Base-by-base conservation (phyloP, 2,329 filamentous ascomycete species). In the Penicillium glabrum region DNA sequence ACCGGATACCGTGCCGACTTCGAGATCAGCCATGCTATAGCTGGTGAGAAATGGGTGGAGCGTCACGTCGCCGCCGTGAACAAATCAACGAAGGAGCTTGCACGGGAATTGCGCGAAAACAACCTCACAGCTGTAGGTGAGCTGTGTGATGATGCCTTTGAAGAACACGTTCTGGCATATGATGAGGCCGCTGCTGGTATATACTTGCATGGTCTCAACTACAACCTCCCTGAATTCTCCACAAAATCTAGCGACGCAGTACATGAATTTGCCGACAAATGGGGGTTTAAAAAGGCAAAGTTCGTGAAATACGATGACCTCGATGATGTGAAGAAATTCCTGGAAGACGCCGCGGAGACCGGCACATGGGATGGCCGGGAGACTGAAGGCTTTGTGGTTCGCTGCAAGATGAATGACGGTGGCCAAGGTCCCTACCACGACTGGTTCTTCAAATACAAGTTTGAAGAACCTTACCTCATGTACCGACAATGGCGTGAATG, bases 401-500 rank as follows among this genome's bases (percentile, higher is more conserved):
- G 95, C 54, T 98, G 95, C 83, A 90, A 86, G 78, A 86, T 80
- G 80, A 80, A 70, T 52, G 68, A 76, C 47, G 78, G 79, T 0
- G 77, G 75, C 1, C 71, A 73, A 14, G 74, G 73, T 2, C 83
- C 84, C 0, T 95, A 87, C 72, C 78, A 84, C n/a, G 93, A 99
- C 73, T 99, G 95, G 95, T 99, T 99, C 77, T 99, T 99, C 87
- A 99, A 99, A 77, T 99, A 93, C 84, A 99, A 99, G 78, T 99
- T 99, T 59, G 95, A 99, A 70, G 95, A 99, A 77, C 95, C 95
- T 0, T 99, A 99, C 72, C 80, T 99, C 59, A 96, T 99, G 91
- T 99, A 98, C 77, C 87, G 95, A 24, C 95, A 99, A 78, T 99
- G 95, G 95, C 88, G 95, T 60, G 95, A 99, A 77, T 96, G 90